phyloP scores from a whole-genome alignment of 352 stramenopile genomes.

The Pythium scleroteichum region DNA sequence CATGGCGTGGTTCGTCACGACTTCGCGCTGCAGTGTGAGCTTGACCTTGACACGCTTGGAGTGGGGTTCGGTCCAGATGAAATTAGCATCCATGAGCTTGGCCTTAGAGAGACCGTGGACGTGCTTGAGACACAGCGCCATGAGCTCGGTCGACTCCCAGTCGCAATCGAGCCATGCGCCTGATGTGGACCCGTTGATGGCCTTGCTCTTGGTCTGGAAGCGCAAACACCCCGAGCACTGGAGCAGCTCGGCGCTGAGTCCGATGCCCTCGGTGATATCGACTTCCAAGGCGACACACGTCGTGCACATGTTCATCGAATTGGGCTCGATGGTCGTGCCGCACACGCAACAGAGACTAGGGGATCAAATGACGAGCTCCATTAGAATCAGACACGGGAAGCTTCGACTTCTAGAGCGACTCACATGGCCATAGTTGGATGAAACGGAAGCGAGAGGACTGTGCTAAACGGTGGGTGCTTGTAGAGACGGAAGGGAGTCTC shows the following conservation, averaged over 20 bases:
- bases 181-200: slow-evolving; percentile 36
- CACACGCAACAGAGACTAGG: slow-evolving; percentile 38
- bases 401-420: background rate
- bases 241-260: slow-evolving; percentile 43
- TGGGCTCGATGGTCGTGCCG: slow-evolving; percentile 66
- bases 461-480: too few relatives aligned
- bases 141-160: slow-evolving; percentile 77
- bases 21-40: slow-evolving; percentile 67
- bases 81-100: slow-evolving; percentile 77
- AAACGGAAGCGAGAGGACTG: too few relatives aligned
- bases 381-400: background rate
- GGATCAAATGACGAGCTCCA: background rate
- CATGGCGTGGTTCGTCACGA: slow-evolving; percentile 67
- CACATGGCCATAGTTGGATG: slow-evolving; percentile 2
- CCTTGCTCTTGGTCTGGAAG: slow-evolving; percentile 59
- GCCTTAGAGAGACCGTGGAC: slow-evolving; percentile 58
- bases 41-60: slow-evolving; percentile 78
- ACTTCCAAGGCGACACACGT: slow-evolving; percentile 67
- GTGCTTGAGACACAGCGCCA: slow-evolving; percentile 80
- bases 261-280: slow-evolving; percentile 73
- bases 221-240: slow-evolving; percentile 73
- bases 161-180: slow-evolving; percentile 59
- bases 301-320: slow-evolving; percentile 80
- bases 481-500: too few relatives aligned
- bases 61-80: slow-evolving; percentile 86